Base-by-base conservation (phyloP, 1,284 basidiomycete genomes). In the Boletus semigastroideus region DNA sequence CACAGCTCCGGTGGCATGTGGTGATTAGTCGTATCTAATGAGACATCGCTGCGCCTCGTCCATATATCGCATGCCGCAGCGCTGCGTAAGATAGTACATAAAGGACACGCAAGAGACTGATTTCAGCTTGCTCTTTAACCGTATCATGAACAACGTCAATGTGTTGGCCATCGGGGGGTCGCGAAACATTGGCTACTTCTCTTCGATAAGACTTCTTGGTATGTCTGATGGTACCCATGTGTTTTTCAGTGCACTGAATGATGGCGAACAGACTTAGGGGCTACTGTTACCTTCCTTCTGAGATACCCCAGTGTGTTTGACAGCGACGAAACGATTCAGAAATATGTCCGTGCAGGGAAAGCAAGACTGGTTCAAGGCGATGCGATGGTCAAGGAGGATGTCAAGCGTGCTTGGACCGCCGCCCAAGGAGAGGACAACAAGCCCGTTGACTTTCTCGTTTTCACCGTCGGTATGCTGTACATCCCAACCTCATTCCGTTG, bases 181-280 rank as follows among this genome's bases (percentile, higher is more conserved):
- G 11, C 75, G 77, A 47, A 84, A 85, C 66, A 83, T 84, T 54
- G 84, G 84, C 4, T 86, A 84, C 68, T 71, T 72, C 53, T 64
- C 83, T 38, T 69, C 78, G 1, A 43, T 78, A 28, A 66, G 80
- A 16, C 70, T 86, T 1, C 72, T 84, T 25, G 69, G 81, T 83
- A 56, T n/a, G 58, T 46, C n/a, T 28, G 3, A 13, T n/a, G 6
- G n/a, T n/a, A n/a, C 10, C 10, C 8, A 13, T 4, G 9, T 30
- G 14, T 13, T 10, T 13, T 13, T 8, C 14, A 5, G 27, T 39
- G 22, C 27, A 14, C 42, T 51, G 41, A 52, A 34, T 13, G 25
- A 33, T 11, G 8, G 37, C 20, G 14, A 36, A 30, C 46, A 81
- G 79, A 68, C 14, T 62, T 73, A 56, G 79, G 80, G 28, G 72